A percentile compares a stretch with the other conserved stretches of the same genome.
Evolutionary conservation across 2,329 filamentous ascomycete genomes (phyloP).

Genomic region (Calonectria pseudoreteaudii): DNA sequence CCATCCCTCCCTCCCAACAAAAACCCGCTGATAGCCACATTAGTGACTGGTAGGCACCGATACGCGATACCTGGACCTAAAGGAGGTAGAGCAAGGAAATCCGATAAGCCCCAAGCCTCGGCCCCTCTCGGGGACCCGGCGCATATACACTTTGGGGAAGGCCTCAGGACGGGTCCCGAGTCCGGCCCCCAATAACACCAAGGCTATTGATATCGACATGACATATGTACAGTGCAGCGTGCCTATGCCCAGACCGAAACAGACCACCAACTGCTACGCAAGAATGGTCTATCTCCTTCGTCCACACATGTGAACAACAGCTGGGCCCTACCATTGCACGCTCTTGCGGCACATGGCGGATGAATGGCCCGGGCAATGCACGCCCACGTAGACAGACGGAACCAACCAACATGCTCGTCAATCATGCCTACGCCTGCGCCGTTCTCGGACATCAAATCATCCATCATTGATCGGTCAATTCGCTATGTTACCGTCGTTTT

Average conservation of each 20-base stretch:
- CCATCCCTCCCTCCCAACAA: background rate
- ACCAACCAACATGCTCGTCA: background rate
- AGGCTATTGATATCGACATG: background rate
- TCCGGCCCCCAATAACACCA: background rate
- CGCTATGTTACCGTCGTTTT: background rate
- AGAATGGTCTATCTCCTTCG: conserved; percentile 3
- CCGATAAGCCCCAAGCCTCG: conserved; percentile 32
- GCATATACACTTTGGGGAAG: conserved; percentile 11
- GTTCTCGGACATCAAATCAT: background rate
- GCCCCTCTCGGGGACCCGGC: conserved; percentile 21
- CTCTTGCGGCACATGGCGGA: background rate
- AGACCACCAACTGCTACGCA: background rate
- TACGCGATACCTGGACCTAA: background rate
- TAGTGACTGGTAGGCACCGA: background rate
- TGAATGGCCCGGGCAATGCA: background rate
- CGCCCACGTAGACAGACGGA: background rate
- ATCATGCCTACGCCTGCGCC: conserved; percentile 1
- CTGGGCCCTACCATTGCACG: background rate
- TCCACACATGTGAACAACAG: conserved; percentile 5
- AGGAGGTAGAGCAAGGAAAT: background rate
- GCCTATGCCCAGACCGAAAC: background rate
- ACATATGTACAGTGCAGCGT: background rate
- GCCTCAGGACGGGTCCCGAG: conserved; percentile 1
- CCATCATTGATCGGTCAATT: conserved; percentile 5
- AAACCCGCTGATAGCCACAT: background rate